phyloP scores from a whole-genome alignment of 768 basidiomycete species.

The Calocera cornea region DNA sequence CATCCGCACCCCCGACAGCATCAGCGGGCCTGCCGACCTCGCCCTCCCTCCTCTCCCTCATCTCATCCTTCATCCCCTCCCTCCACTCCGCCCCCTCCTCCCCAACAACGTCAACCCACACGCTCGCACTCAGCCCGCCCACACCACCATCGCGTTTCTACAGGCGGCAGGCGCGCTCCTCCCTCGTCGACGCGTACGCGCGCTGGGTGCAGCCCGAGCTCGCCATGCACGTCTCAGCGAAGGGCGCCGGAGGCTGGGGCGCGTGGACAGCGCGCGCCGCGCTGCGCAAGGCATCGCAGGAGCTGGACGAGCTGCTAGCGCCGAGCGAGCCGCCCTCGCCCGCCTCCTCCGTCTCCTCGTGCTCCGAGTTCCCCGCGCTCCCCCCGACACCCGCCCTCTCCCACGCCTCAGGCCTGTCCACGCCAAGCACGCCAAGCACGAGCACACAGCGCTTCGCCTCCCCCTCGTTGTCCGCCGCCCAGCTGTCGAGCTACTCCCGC shows the following conservation, averaged over 20 bases:
- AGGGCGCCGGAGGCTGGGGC: background rate
- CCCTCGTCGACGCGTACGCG: background rate
- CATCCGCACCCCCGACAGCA: background rate
- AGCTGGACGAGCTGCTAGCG: background rate
- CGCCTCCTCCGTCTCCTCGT: background rate
- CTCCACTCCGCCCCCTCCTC: background rate
- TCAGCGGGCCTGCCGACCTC: background rate
- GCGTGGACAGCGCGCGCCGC: background rate
- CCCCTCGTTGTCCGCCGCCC: background rate
- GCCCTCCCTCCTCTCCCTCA: slow-evolving; percentile 2
- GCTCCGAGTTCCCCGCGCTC: background rate
- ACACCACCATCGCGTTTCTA: background rate
- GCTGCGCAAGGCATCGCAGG: background rate
- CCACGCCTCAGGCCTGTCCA: background rate
- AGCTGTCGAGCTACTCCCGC: background rate
- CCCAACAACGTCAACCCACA: background rate
- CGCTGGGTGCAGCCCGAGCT: background rate
- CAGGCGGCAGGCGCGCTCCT: background rate
- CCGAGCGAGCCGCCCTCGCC: background rate
- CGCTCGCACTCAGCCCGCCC: background rate
- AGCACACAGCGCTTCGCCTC: background rate
- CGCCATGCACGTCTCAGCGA: background rate
- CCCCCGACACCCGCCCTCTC: background rate
- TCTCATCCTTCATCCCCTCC: background rate
- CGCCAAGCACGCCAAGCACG: background rate